phyloP scores from a whole-genome alignment of 331 rosid species.

The Stylosanthes scabra region DNA sequence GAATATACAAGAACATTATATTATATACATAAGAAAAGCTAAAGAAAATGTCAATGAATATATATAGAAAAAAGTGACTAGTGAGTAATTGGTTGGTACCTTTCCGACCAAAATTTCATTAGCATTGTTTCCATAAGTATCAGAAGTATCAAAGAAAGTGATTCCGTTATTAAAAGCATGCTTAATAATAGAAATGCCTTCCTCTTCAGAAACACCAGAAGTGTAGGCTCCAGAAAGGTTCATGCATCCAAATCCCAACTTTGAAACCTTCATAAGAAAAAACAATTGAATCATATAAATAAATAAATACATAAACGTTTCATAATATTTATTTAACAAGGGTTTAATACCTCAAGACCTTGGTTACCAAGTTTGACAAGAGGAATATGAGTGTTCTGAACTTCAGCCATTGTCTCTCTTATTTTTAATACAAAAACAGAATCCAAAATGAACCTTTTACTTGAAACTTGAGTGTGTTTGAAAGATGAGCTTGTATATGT shows the following conservation, averaged over 20 bases:
- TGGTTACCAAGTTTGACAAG: slow-evolving; percentile 48
- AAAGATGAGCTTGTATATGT: background rate
- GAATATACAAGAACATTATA: too few species aligned
- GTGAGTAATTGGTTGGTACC: slow-evolving; percentile 31
- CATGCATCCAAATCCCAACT: slow-evolving; percentile 63
- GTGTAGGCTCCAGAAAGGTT: slow-evolving; percentile 53
- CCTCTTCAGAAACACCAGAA: slow-evolving; percentile 51
- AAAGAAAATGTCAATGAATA: too few species aligned
- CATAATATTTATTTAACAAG: background rate
- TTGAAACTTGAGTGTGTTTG: too few species aligned
- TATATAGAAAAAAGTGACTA: too few species aligned
- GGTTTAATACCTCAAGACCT: slow-evolving; percentile 44
- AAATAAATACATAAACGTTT: background rate
- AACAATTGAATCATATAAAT: background rate
- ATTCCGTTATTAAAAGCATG: slow-evolving; percentile 54
- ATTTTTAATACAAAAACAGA: too few species aligned
- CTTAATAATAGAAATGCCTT: slow-evolving; percentile 47
- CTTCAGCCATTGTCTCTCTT: slow-evolving; percentile 26
- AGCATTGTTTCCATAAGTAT: slow-evolving; percentile 51
- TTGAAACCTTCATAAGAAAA: slow-evolving; percentile 46
- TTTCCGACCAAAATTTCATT: slow-evolving; percentile 65
- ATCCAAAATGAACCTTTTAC: too few species aligned
- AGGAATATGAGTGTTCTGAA: slow-evolving; percentile 12
- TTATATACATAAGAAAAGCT: too few species aligned
- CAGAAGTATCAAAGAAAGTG: slow-evolving; percentile 61